Conservation (phyloP, 2,329 filamentous ascomycete species). For the Botrytis pseudocinerea region DNA sequence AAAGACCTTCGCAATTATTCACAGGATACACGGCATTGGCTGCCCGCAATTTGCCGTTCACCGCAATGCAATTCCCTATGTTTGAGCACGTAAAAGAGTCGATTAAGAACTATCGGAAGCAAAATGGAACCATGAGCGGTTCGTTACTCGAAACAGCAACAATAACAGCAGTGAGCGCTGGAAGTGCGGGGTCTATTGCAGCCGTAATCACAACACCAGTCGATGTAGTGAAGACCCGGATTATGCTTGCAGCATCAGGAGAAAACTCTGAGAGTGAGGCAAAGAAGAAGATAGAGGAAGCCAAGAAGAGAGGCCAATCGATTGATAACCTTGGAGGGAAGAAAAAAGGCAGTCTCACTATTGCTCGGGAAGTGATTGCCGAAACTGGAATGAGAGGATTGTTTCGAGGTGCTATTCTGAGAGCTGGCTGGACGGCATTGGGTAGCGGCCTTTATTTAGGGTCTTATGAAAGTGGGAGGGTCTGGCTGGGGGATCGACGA, state of each 20-base stretch:
- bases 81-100: constrained; percentile 69
- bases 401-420: constrained; percentile 73
- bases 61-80: constrained; percentile 83
- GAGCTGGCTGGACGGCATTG: constrained; percentile 77
- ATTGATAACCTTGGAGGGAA: constrained; percentile 36
- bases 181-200: constrained; percentile 70
- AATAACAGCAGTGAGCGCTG: constrained; percentile 74
- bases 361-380: constrained; percentile 64
- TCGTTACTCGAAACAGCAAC: constrained; percentile 63
- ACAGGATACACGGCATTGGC: constrained; percentile 79
- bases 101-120: constrained; percentile 50
- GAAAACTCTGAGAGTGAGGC: constrained; percentile 38
- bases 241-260: constrained; percentile 69
- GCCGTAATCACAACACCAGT: constrained; percentile 84
- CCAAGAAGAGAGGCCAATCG: constrained; percentile 36
- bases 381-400: constrained; percentile 71
- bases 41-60: constrained; percentile 82
- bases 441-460: constrained; percentile 84
- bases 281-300: constrained; percentile 33
- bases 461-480: constrained; percentile 78
- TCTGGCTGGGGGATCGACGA: constrained; percentile 51
- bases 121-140: constrained; percentile 33
- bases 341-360: constrained; percentile 52
- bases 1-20: constrained; percentile 57
- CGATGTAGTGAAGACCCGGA: constrained; percentile 85